Evolutionary conservation across 2,329 filamentous ascomycete genomes (phyloP).

Genomic region (Epichloe gansuensis): DNA sequence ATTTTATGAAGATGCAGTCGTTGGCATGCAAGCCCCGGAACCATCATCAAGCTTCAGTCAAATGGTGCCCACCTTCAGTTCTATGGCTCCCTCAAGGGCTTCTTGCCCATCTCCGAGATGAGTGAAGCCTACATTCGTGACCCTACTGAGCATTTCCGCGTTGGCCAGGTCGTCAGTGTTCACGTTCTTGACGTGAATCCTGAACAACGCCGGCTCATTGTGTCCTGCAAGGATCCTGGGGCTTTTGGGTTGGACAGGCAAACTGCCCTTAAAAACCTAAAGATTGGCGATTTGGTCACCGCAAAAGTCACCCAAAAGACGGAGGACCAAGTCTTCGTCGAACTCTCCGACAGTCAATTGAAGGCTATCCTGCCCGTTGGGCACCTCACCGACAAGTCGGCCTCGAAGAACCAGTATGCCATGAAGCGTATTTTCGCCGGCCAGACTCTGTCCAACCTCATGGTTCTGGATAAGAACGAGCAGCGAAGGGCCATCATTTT

Average conservation of each 20-base stretch:
- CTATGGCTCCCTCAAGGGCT: conserved; percentile 72
- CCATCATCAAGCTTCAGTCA: conserved; percentile 67
- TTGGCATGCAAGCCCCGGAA: conserved; percentile 76
- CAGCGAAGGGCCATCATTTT: conserved; percentile 63
- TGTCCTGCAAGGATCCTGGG: conserved; percentile 86
- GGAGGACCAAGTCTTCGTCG: conserved; percentile 62
- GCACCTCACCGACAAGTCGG: conserved; percentile 77
- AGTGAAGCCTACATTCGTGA: conserved; percentile 92
- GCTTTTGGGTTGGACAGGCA: conserved; percentile 66
- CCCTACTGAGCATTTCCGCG: conserved; percentile 76
- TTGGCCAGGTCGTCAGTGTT: conserved; percentile 84
- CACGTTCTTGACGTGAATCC: conserved; percentile 73
- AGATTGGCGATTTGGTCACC: conserved; percentile 61
- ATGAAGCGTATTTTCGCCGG: conserved; percentile 76
- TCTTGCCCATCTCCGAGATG: conserved; percentile 92
- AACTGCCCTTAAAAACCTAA: conserved; percentile 60
- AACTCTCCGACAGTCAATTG: conserved; percentile 60
- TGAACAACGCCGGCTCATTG: conserved; percentile 58
- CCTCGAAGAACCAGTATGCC: conserved; percentile 62
- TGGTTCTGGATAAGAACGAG: conserved; percentile 77
- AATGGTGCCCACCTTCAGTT: conserved; percentile 86
- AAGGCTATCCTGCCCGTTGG: conserved; percentile 66
- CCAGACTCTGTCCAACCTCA: conserved; percentile 68
- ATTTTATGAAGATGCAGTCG: conserved; percentile 58
- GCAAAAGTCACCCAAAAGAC: conserved; percentile 76